Conservation (phyloP, 2,329 filamentous ascomycete species). For the Talaromyces sp. region DNA sequence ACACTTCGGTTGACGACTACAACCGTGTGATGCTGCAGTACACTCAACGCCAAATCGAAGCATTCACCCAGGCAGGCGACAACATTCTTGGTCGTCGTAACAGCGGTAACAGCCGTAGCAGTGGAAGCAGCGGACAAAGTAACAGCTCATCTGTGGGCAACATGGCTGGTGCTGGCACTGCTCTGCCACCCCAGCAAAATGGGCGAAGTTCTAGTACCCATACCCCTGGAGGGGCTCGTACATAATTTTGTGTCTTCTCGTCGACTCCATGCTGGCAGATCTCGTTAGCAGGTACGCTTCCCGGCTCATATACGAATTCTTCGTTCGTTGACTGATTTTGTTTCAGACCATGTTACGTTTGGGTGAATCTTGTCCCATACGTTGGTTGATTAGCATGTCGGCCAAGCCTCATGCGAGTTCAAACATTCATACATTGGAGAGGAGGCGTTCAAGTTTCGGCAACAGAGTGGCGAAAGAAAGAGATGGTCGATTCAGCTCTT, state of each 20-base stretch:
- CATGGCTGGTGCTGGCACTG: slow-evolving; percentile 23
- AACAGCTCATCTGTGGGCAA: slow-evolving; percentile 24
- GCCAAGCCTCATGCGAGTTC: neutral
- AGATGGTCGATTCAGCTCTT: neutral
- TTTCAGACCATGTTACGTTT: neutral
- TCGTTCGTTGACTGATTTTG: neutral
- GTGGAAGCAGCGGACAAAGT: slow-evolving; percentile 31
- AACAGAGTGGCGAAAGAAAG: slow-evolving; percentile 2
- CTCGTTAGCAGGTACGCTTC: neutral
- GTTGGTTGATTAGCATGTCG: neutral
- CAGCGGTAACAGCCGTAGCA: slow-evolving; percentile 27
- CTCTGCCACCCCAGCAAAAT: slow-evolving; percentile 21
- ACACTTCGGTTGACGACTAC: slow-evolving; percentile 35
- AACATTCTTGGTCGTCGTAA: slow-evolving; percentile 12
- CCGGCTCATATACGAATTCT: neutral
- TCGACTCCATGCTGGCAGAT: neutral
- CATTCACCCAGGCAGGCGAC: slow-evolving; percentile 25
- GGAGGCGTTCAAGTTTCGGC: slow-evolving; percentile 1
- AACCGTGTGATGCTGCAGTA: slow-evolving; percentile 39
- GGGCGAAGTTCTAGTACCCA: neutral
- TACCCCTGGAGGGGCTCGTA: neutral
- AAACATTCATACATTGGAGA: neutral
- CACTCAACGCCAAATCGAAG: slow-evolving; percentile 36
- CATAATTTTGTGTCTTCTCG: neutral
- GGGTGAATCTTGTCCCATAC: neutral